Evolutionary conservation across 2,329 filamentous ascomycete genomes (phyloP).

Genomic region (Myriosclerotinia curreyana): DNA sequence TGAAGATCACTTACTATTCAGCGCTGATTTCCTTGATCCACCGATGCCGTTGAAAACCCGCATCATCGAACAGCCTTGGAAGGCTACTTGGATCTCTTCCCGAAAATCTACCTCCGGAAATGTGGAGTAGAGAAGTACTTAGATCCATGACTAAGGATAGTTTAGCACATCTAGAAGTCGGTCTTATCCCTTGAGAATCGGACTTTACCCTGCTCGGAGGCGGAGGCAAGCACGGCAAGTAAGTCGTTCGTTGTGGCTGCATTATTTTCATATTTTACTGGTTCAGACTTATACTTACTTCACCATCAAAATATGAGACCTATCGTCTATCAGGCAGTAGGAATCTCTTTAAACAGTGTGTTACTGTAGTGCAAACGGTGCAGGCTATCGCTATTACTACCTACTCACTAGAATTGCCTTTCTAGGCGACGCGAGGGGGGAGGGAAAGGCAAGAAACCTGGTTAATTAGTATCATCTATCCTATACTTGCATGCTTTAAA

Average conservation of each 20-base stretch:
- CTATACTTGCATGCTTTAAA: conserved; percentile 4
- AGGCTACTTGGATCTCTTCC: not conserved
- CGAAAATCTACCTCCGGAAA: conserved; percentile 13
- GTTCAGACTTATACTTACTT: too few relatives aligned
- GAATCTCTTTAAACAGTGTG: not conserved
- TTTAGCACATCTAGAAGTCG: not conserved
- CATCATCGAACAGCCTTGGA: not conserved
- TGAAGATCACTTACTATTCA: too few relatives aligned
- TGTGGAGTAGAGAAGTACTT: conserved; percentile 8
- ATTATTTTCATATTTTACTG: not conserved
- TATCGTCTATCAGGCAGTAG: conserved; percentile 1
- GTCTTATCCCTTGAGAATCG: not conserved
- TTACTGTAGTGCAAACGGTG: not conserved
- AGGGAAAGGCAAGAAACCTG: not conserved
- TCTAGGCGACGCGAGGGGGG: not conserved
- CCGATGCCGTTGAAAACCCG: not conserved
- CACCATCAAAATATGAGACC: not conserved
- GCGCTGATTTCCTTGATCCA: not conserved
- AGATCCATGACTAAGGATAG: not conserved
- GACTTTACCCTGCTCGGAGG: not conserved
- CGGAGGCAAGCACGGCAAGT: not conserved
- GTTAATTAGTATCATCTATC: not conserved
- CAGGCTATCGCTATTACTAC: not conserved
- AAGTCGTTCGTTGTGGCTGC: conserved; percentile 7
- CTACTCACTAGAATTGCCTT: not conserved